Conservation (phyloP, 495 filamentous ascomycete genomes). For the Penicillium fimorum region DNA sequence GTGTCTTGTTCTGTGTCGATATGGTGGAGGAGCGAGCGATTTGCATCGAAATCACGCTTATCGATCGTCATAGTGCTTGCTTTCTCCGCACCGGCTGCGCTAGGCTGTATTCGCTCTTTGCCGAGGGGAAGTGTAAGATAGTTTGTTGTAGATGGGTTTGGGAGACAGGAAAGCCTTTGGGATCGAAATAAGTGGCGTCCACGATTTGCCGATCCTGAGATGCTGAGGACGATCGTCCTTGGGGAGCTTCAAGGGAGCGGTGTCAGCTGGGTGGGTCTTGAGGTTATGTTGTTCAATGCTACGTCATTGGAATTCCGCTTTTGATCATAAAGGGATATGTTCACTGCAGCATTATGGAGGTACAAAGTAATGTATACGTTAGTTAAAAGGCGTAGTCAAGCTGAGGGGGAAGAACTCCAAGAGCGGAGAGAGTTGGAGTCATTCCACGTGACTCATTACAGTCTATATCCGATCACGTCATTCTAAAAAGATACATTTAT, state of each 20-base stretch:
- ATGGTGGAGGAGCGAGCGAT: conserved; percentile 46
- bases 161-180: not conserved
- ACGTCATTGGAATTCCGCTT: conserved; percentile 20
- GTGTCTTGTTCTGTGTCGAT: conserved; percentile 29
- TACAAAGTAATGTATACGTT: not conserved
- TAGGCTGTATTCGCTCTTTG: not conserved
- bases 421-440: conserved; percentile 16
- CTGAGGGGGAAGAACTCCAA: not conserved
- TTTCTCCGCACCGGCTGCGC: conserved; percentile 10
- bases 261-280: conserved; percentile 31
- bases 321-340: conserved; percentile 4
- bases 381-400: not conserved
- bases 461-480: not conserved
- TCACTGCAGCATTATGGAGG: not conserved
- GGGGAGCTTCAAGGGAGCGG: conserved; percentile 14
- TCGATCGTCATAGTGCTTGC: conserved; percentile 42
- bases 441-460: conserved; percentile 10
- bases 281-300: conserved; percentile 21
- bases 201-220: not conserved
- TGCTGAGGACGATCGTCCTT: conserved; percentile 1
- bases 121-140: not conserved
- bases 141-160: not conserved
- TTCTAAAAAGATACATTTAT: not conserved
- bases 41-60: conserved; percentile 61
- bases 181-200: not conserved